A percentile compares a stretch with the other conserved stretches of the same genome.
phyloP scores from a whole-genome alignment of 1,284 basidiomycete species.

The Boletellus sp. region DNA sequence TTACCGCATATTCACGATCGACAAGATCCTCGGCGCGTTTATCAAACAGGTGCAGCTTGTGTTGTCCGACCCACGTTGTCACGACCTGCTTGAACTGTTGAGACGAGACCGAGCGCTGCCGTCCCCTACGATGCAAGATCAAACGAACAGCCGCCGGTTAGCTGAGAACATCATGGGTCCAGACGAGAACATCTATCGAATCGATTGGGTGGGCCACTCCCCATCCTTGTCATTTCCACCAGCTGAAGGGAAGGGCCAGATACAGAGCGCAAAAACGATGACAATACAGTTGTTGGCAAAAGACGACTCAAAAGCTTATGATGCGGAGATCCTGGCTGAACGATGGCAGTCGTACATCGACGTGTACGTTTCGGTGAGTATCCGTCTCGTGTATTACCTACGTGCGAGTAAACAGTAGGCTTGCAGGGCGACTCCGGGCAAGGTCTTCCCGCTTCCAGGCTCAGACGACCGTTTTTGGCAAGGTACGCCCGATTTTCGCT shows the following conservation, averaged over 20 bases:
- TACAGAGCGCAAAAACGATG: slow-evolving; percentile 66
- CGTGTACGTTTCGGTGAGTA: slow-evolving; percentile 75
- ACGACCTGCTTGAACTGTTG: slow-evolving; percentile 79
- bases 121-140: slow-evolving; percentile 72
- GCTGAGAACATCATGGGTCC: slow-evolving; percentile 82
- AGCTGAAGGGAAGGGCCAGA: slow-evolving; percentile 40
- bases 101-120: slow-evolving; percentile 71
- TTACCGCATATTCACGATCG: slow-evolving; percentile 90
- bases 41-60: slow-evolving; percentile 87
- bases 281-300: slow-evolving; percentile 86
- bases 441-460: slow-evolving; percentile 47
- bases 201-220: slow-evolving; percentile 76
- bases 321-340: slow-evolving; percentile 77
- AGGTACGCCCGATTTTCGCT: slow-evolving; percentile 46
- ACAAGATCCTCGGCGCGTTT: slow-evolving; percentile 85
- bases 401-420: slow-evolving; percentile 1
- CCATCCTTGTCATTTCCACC: neutral
- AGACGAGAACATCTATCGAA: slow-evolving; percentile 89
- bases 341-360: slow-evolving; percentile 91
- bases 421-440: slow-evolving; percentile 51
- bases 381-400: neutral
- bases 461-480: slow-evolving; percentile 71
- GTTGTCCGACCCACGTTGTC: slow-evolving; percentile 76
- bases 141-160: slow-evolving; percentile 79
- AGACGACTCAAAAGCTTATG: slow-evolving; percentile 85